Conservation (phyloP, 2,329 filamentous ascomycete species). For the Didymella pomorum region DNA sequence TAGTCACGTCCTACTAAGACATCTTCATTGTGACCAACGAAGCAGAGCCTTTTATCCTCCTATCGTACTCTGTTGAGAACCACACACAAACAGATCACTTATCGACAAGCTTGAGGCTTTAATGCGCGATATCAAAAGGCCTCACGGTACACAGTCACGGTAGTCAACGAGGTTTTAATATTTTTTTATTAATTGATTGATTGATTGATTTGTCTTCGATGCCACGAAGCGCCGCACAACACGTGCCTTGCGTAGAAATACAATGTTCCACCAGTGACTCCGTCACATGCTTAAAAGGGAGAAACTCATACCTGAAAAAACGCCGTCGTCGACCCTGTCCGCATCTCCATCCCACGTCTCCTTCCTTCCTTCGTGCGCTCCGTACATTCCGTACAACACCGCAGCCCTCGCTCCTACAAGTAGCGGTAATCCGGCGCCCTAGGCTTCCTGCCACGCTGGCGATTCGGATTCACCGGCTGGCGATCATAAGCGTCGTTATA, state of each 20-base stretch:
- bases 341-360: too few relatives aligned
- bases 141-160: too few relatives aligned
- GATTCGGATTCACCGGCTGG: slow-evolving; percentile 92
- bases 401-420: slow-evolving; percentile 6
- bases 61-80: too few relatives aligned
- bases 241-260: neutral
- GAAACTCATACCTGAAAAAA: neutral
- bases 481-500: slow-evolving; percentile 83
- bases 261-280: neutral
- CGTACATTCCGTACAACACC: neutral
- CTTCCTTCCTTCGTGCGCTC: too few relatives aligned
- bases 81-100: too few relatives aligned
- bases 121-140: too few relatives aligned
- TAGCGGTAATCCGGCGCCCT: slow-evolving; percentile 78
- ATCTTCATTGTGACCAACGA: too few relatives aligned
- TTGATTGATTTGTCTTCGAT: neutral
- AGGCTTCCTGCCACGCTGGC: slow-evolving; percentile 79
- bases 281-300: neutral
- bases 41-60: too few relatives aligned
- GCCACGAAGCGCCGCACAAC: neutral
- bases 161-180: too few relatives aligned
- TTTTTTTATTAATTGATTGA: neutral
- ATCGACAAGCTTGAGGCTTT: too few relatives aligned
- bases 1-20: too few relatives aligned
- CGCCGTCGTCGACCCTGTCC: neutral